Evolutionary conservation across 2,329 filamentous ascomycete species (phyloP), one percentile per base, ranked within the genome.

Genomic region (Rutstroemia sp.): DNA sequence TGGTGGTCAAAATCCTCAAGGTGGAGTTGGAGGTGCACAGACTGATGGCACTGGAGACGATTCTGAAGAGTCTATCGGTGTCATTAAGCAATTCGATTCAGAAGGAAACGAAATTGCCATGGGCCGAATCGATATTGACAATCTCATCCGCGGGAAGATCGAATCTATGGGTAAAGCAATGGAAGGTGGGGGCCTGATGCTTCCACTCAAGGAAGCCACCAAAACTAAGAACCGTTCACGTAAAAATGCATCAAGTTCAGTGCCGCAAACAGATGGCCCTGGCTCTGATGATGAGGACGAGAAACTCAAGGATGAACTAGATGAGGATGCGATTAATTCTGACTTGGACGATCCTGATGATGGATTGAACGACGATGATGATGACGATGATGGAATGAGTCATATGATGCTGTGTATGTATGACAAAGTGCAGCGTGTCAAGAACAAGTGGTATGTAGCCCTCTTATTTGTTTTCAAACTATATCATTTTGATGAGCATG

Each of bases 321-420:
- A 96, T 62, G 92, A 96, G 63, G 92, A 99, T 70, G 94, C 92
- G 1, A 99, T 99, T 75, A 99, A 99, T 72, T 97, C 94, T 0
- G 94, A 99, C 67, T 83, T 99, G 3, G 94, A 99, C 69, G 94
- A 99, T 68, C 84, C 92, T 0, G 92, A 97, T 60, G 94, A 97
- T 59, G 85, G 89, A 10, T 74, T 83, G 17, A 86, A 88, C 30
- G 90, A 94, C 23, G 89, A 92, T 23, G 89, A 94, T 37, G 92
- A 94, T 51, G 89, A 91, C 14, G 90, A 95, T 58, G 92, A 95
- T 45, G 82, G 85, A 38, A 82, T 88, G 62, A 86, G 87, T 1
- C 88, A 95, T 65, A 92, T 95, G 69, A 97, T 99, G 89, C 84
- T 99, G 42, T 99, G 94, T 77, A 96, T 95, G 70, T 99, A 99